Evolutionary conservation across 768 basidiomycete genomes (phyloP).

Genomic region (Trametes elegans): DNA sequence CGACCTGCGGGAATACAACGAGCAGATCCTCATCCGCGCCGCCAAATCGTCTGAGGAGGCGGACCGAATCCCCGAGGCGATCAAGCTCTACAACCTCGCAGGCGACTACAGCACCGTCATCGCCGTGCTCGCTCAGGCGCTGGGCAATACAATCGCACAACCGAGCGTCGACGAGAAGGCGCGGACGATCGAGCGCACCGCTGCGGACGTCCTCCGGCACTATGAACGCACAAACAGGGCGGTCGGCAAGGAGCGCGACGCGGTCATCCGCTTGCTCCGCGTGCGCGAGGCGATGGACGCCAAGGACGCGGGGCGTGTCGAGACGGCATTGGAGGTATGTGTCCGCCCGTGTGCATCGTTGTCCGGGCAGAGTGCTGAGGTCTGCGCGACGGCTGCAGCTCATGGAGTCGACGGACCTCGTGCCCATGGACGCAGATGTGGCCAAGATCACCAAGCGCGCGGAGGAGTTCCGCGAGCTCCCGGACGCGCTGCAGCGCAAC

Average conservation of each 20-base stretch:
- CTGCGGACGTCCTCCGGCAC: constrained; percentile 73
- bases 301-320: constrained; percentile 67
- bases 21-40: constrained; percentile 78
- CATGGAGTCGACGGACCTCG: constrained; percentile 82
- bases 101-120: constrained; percentile 89
- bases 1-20: constrained; percentile 67
- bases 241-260: constrained; percentile 70
- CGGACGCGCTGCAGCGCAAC: constrained; percentile 87
- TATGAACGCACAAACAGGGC: constrained; percentile 76
- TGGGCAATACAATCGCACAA: constrained; percentile 79
- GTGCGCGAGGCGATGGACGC: constrained; percentile 81
- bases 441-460: constrained; percentile 81
- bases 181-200: constrained; percentile 66
- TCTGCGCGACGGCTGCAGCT: constrained; percentile 43
- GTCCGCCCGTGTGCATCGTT: too few relatives aligned
- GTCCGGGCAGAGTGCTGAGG: neutral
- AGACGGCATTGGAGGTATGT: constrained; percentile 80
- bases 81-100: constrained; percentile 94
- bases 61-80: constrained; percentile 83
- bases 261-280: constrained; percentile 69
- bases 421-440: constrained; percentile 85
- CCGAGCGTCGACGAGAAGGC: constrained; percentile 60
- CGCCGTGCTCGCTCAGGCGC: constrained; percentile 78
- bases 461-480: constrained; percentile 85
- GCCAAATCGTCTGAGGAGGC: constrained; percentile 82